A percentile compares a stretch with the other conserved stretches of the same genome.
Conservation (phyloP, 2,329 filamentous ascomycete species). For the Colletotrichum viniferum region DNA sequence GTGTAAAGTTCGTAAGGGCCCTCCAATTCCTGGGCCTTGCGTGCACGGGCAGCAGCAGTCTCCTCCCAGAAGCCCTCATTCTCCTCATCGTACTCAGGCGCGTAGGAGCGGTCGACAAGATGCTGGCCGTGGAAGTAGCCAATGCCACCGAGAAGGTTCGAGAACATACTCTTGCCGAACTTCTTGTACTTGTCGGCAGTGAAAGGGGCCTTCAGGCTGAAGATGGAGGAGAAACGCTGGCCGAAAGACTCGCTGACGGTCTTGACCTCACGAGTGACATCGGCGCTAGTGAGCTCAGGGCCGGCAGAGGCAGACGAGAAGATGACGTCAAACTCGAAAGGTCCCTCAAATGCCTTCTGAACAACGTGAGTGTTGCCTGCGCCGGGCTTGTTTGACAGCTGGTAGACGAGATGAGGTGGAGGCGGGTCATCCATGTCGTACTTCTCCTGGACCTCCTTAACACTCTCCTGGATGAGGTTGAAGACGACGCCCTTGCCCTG, state of each 20-base stretch:
- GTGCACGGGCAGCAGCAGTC: slow-evolving; percentile 76
- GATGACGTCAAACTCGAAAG: slow-evolving; percentile 92
- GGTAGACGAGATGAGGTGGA: slow-evolving; percentile 85
- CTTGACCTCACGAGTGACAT: slow-evolving; percentile 73
- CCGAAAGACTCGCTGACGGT: slow-evolving; percentile 71
- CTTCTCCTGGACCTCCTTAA: slow-evolving; percentile 53
- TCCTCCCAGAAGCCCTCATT: slow-evolving; percentile 97
- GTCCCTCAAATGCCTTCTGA: slow-evolving; percentile 88
- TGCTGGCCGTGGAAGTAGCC: slow-evolving; percentile 94
- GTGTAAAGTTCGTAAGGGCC: slow-evolving; percentile 90
- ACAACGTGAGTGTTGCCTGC: slow-evolving; percentile 84
- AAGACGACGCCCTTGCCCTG: slow-evolving; percentile 74
- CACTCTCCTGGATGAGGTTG: slow-evolving; percentile 55
- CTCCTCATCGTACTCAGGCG: slow-evolving; percentile 93
- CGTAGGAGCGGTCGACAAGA: slow-evolving; percentile 87
- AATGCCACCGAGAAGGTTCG: slow-evolving; percentile 90
- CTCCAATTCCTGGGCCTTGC: slow-evolving; percentile 71
- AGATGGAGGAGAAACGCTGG: slow-evolving; percentile 74
- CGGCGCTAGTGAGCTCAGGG: slow-evolving; percentile 59
- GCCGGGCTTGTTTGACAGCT: slow-evolving; percentile 71
- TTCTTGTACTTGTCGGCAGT: slow-evolving; percentile 71
- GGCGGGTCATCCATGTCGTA: slow-evolving; percentile 67
- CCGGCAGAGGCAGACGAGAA: slow-evolving; percentile 67
- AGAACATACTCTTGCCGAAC: slow-evolving; percentile 91
- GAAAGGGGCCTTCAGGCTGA: slow-evolving; percentile 79